These are phyloP conservation scores for Trypanosoma avium DNA, from an alignment of 208 protist species.

Conservation along the genomic window DNA sequence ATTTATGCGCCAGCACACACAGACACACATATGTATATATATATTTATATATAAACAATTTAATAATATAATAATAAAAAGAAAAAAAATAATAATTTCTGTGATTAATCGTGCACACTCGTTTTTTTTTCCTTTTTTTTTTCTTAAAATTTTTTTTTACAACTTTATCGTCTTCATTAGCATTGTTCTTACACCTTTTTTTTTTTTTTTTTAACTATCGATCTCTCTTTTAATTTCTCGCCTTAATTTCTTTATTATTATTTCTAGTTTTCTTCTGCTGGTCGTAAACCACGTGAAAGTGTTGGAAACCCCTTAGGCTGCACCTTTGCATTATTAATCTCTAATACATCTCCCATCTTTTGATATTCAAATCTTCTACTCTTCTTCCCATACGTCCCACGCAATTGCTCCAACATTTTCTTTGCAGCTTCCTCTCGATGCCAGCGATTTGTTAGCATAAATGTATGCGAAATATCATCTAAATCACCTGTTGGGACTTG, in stretches of 20 bases:
- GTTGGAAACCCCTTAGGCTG: conserved; percentile 89
- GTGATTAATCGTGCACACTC: background rate
- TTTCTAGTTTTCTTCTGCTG: conserved; percentile 11
- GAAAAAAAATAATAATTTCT: background rate
- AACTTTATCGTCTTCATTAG: background rate
- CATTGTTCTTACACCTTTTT: background rate
- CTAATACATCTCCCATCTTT: conserved; percentile 91
- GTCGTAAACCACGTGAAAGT: conserved; percentile 66
- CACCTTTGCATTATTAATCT: conserved; percentile 90
- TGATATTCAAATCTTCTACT: conserved; percentile 83
- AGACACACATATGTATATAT: background rate
- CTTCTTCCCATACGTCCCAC: conserved; percentile 78
- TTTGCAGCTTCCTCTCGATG: conserved; percentile 89
- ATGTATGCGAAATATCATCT: conserved; percentile 81
- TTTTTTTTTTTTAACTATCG: background rate
- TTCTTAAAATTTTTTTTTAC: background rate
- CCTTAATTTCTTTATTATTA: too few relatives aligned
- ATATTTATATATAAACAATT: background rate
- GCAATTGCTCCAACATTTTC: conserved; percentile 84
- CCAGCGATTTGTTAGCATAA: conserved; percentile 84
- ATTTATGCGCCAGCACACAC: background rate
- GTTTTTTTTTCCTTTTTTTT: background rate
- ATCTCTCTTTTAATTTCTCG: too few relatives aligned
- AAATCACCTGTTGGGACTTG: conserved; percentile 81
- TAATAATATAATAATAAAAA: background rate